Base-by-base conservation (phyloP, 331 rosid species). In the Stylosanthes scabra region DNA sequence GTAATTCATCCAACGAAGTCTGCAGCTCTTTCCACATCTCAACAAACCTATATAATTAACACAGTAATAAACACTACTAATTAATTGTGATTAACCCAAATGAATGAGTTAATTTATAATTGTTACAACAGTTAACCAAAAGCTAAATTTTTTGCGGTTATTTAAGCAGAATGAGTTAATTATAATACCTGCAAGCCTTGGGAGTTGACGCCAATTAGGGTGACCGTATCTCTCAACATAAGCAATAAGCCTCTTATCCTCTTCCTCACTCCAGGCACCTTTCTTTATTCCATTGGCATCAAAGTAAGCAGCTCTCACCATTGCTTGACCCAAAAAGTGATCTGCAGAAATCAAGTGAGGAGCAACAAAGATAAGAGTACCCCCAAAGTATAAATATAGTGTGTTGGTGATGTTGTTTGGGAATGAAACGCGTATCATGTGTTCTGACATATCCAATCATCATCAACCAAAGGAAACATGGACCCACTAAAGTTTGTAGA, bases 231-330 rank as follows among this genome's bases (percentile, higher is more conserved):
- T 85, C 25, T 83, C 44, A 66, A 93, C 59, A 70, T 81, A 84
- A 58, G 78, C 80, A n/a, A 34, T 78, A 20, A 93, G 84, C 76
- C 9, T 83, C 11, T 70, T 12, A 66, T 91, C 98, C 71, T 93
- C 98, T 77, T 86, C 96, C 6, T 52, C 72, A 63, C 89, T 87
- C 98, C 97, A 93, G 16, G 91, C 93, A n/a, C 97, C 98, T 87
- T 80, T 93, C 77, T 82, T 93, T 12, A 78, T 28, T 73, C 97
- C 98, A 73, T 76, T 81, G 80, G 80, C 63, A 75, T 89, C 97
- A 52, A 83, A 67, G 70, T 72, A 88, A 10, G 97, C 89, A 7
- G 90, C 89, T 63, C 93, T 88, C 68, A 93, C 98, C 97, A 93
- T 93, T 49, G 68, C 46, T 8, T 29, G 41, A 52, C 47, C 75